Conservation (phyloP, 768 basidiomycete species). For the Suillus spraguei region DNA sequence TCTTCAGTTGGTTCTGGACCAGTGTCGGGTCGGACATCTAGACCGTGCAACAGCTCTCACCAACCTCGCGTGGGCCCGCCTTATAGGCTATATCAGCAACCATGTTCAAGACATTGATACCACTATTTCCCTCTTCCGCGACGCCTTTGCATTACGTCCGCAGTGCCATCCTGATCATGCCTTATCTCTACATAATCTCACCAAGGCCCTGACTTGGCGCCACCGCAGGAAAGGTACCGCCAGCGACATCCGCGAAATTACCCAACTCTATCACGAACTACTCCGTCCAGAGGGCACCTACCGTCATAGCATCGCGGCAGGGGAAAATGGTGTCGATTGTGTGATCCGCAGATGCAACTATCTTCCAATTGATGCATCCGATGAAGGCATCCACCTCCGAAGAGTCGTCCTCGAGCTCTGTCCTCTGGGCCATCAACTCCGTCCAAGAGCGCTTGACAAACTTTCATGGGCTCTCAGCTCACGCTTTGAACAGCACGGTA, state of each 20-base stretch:
- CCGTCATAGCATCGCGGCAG: neutral
- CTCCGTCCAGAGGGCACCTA: neutral
- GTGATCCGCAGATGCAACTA: neutral
- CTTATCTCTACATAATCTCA: conserved; percentile 17
- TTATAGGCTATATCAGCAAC: neutral
- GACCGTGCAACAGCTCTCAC: conserved; percentile 1
- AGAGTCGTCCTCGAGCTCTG: neutral
- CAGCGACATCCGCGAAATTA: conserved; percentile 19
- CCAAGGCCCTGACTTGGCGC: conserved; percentile 10
- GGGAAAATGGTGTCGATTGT: neutral
- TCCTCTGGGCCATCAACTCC: neutral
- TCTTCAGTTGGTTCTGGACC: neutral
- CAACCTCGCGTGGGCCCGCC: conserved; percentile 10
- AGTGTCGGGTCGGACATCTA: neutral
- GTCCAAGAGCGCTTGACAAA: neutral
- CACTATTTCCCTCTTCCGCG: neutral
- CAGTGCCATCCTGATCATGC: conserved; percentile 12
- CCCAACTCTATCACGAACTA: neutral
- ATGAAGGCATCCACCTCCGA: neutral
- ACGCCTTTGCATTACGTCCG: conserved; percentile 12
- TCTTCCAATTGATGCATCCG: neutral
- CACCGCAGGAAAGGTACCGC: conserved; percentile 11
- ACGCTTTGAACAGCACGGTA: neutral
- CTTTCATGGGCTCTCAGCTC: neutral
- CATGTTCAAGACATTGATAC: neutral